phyloP scores from a whole-genome alignment of 2,329 filamentous ascomycete genomes.

The Penicillium verrucosum region DNA sequence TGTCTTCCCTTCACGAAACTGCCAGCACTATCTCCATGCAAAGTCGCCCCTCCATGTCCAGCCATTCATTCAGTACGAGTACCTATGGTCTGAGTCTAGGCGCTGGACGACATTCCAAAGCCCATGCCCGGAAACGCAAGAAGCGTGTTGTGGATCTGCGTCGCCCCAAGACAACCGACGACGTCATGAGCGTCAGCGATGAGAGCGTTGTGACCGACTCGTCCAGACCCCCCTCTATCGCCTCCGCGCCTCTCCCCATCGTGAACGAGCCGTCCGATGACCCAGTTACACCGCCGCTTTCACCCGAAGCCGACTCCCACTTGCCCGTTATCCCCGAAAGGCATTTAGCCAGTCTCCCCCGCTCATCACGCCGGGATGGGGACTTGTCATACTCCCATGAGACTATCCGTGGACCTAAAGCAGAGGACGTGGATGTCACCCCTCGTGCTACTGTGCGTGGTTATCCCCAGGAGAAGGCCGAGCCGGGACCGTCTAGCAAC shows the following conservation, averaged over 20 bases:
- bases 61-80: conserved; percentile 38
- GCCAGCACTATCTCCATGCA: conserved; percentile 64
- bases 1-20: conserved; percentile 66
- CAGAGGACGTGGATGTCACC: conserved; percentile 33
- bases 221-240: conserved; percentile 45
- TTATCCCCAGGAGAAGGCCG: conserved; percentile 27
- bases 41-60: conserved; percentile 50
- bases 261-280: conserved; percentile 60
- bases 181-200: conserved; percentile 42
- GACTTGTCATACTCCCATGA: conserved; percentile 28
- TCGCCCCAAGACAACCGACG: conserved; percentile 40
- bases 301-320: conserved; percentile 39
- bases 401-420: conserved; percentile 18
- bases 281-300: conserved; percentile 51
- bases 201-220: conserved; percentile 43
- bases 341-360: conserved; percentile 30
- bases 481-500: conserved; percentile 25
- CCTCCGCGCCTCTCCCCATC: conserved; percentile 55
- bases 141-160: conserved; percentile 50
- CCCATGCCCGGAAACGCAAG: conserved; percentile 45
- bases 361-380: conserved; percentile 23
- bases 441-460: conserved; percentile 31
- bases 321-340: conserved; percentile 36
- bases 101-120: conserved; percentile 44
- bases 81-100: conserved; percentile 41